Percentiles rank a stretch among this genome's conserved stretches.
Conservation (phyloP, 2,329 filamentous ascomycete genomes). For the Xylariales sp. region DNA sequence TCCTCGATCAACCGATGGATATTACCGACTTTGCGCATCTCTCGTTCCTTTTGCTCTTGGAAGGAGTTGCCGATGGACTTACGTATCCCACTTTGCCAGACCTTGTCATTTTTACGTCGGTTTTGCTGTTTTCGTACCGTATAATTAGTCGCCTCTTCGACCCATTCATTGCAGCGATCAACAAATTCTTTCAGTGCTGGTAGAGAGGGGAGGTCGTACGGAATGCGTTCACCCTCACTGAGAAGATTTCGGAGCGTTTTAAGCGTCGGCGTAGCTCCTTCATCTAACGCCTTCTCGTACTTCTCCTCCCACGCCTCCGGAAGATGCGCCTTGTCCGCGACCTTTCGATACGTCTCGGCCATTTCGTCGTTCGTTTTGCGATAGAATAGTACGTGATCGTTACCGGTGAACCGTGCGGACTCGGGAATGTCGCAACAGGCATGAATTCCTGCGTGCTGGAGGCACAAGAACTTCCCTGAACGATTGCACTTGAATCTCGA, state of each 20-base stretch:
- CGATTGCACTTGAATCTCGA: constrained; percentile 84
- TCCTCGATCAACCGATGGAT: constrained; percentile 79
- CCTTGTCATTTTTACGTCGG: constrained; percentile 88
- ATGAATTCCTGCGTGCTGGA: constrained; percentile 73
- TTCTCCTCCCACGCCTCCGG: constrained; percentile 91
- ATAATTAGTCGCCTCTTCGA: constrained; percentile 94
- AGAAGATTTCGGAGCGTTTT: constrained; percentile 81
- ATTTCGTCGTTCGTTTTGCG: constrained; percentile 72
- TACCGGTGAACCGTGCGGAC: constrained; percentile 61
- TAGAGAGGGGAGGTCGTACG: constrained; percentile 80
- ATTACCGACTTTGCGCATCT: constrained; percentile 83
- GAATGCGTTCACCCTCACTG: constrained; percentile 93
- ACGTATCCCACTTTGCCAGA: constrained; percentile 68
- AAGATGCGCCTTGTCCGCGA: constrained; percentile 78
- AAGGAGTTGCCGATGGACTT: constrained; percentile 56
- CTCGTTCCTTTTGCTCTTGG: constrained; percentile 76
- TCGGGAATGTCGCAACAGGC: constrained; percentile 73
- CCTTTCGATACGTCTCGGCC: constrained; percentile 62
- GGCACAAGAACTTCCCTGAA: constrained; percentile 75
- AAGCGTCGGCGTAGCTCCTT: constrained; percentile 77
- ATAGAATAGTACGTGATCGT: constrained; percentile 71
- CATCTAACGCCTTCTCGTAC: constrained; percentile 76
- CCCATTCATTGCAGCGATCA: constrained; percentile 94
- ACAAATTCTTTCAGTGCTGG: constrained; percentile 83
- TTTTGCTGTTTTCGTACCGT: constrained; percentile 97